Base-by-base conservation (phyloP, 306 rosid species). In the Medicago arabica region DNA sequence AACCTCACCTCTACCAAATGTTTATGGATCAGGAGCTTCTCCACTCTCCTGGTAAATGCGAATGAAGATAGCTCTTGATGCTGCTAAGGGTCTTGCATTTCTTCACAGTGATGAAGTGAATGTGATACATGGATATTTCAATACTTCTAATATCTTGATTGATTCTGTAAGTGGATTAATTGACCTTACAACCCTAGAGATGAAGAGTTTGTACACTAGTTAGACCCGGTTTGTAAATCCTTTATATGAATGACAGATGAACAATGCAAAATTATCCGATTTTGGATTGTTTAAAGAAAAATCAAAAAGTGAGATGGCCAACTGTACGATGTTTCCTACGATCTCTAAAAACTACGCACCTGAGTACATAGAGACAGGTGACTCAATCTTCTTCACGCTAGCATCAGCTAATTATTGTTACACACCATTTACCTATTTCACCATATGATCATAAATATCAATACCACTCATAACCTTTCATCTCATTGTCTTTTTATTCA, bases 11-110 rank as follows among this genome's bases (percentile, higher is more conserved):
- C 12, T 43, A 10, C 14, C 1, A 43, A 44, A 11, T 14, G 11
- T 11, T 44, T 21, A 43, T 3, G 49, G 49, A 43, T 4, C 49
- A 10, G 49, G 14, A 1, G 4, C 14, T 43, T 43, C 49, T 43
- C 14, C 15, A 10, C 49, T 43, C 49, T 3, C 49, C 0, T 43
- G 49, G 49, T 0, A 12, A 43, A 13, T 43, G 5, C 4, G 93
- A 31, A 69, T 89, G 93, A 91, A 80, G 83, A 81, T 91, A 62
- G 86, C 96, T 41, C 87, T 89, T 39, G 89, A 88, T 47, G 92
- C 92, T 69, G 98, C 98, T 1, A 89, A 84, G 74, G 97, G 98
- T 58, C 88, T 93, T 67, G 98, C 96, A 60, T 93, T 76, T 79
- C 98, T 93, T 81, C 97, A 93, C 74, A 91, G 97, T 64, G 13